These are phyloP conservation scores for Neospora caninum DNA, from an alignment of 169 alveolate genomes.

Conservation along the genomic window DNA sequence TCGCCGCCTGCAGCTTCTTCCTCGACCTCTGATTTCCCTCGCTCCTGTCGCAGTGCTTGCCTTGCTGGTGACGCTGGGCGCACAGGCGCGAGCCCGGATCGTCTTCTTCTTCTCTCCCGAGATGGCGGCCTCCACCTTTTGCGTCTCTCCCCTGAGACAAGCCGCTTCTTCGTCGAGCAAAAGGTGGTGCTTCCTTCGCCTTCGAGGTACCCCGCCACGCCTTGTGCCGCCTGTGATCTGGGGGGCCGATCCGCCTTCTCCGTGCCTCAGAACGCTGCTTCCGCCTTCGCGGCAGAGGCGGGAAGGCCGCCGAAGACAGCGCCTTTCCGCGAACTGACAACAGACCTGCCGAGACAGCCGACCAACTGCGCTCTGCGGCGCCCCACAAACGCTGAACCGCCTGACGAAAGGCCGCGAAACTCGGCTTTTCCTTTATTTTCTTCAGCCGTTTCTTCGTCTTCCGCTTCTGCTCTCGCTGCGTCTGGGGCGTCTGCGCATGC, in stretches of 20 bases:
- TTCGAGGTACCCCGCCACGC: not conserved
- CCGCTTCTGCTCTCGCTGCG: too few species aligned
- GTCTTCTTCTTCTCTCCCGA: conserved; percentile 15
- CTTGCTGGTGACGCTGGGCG: too few species aligned
- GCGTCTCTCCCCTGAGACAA: not conserved
- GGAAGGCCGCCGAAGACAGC: not conserved
- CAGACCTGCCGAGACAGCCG: too few species aligned
- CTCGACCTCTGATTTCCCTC: too few species aligned
- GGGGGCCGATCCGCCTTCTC: not conserved
- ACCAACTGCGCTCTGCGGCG: too few species aligned
- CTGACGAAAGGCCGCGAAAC: too few species aligned
- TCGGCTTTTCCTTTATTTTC: too few species aligned
- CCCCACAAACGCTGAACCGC: too few species aligned
- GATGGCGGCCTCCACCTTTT: not conserved
- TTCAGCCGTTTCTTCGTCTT: too few species aligned
- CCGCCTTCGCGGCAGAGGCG: not conserved
- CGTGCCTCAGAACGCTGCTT: not conserved
- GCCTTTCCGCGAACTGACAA: not conserved
- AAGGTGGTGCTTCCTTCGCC: not conserved
- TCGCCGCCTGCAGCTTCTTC: too few species aligned
- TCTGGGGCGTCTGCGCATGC: too few species aligned
- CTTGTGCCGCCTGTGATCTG: not conserved
- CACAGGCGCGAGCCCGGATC: not conserved
- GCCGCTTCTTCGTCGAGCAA: conserved; percentile 1
- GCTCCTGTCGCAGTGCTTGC: too few species aligned